A percentile compares a stretch with the other conserved stretches of the same genome.
These are phyloP conservation scores for Plasmodium falciparum DNA, from an alignment of 169 alveolate species.

Conservation along the genomic window DNA sequence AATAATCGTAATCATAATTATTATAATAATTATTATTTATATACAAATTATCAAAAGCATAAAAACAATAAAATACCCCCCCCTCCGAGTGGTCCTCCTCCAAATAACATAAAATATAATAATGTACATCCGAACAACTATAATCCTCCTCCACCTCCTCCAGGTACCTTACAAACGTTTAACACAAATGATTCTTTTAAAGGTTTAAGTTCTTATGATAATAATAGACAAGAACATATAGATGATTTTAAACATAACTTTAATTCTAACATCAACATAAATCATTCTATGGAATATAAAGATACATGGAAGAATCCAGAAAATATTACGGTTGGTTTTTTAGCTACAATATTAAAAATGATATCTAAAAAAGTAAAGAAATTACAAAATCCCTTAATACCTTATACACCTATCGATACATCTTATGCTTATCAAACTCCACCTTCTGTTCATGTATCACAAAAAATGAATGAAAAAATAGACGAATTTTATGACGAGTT, in stretches of 20 bases:
- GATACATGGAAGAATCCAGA: conserved; percentile 51
- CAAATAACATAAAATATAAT: not conserved
- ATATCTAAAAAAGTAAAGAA: conserved; percentile 69
- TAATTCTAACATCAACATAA: not conserved
- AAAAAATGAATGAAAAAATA: conserved; percentile 42
- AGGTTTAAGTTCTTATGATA: not conserved
- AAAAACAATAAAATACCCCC: not conserved
- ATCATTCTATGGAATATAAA: not conserved
- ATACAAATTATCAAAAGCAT: not conserved
- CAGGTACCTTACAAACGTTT: not conserved
- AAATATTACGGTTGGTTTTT: conserved; percentile 64
- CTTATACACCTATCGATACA: conserved; percentile 65
- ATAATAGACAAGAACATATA: conserved; percentile 2
- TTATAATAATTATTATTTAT: not conserved
- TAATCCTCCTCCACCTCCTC: conserved; percentile 36
- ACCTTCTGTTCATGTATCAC: conserved; percentile 34
- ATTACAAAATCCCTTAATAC: conserved; percentile 47
- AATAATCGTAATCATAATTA: not conserved
- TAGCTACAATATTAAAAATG: conserved; percentile 63
- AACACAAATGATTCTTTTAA: not conserved
- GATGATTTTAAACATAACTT: not conserved
- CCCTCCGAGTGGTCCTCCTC: conserved; percentile 39
- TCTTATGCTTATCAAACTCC: conserved; percentile 65
- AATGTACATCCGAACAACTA: not conserved
- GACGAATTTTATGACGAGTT: conserved; percentile 69